Base-by-base conservation (phyloP, 2,329 filamentous ascomycete genomes). In the Monosporascus ibericus region DNA sequence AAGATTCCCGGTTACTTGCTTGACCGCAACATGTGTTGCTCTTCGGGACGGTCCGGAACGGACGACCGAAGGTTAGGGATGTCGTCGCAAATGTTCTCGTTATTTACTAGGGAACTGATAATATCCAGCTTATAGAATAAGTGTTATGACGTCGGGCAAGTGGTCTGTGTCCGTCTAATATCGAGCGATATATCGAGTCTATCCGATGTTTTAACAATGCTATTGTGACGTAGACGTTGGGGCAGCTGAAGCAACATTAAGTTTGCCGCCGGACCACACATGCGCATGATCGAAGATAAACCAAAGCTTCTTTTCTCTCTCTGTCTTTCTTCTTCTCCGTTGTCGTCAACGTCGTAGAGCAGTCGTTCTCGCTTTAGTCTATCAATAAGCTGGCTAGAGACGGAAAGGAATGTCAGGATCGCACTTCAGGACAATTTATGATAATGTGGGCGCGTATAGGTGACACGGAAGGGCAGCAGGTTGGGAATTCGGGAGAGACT, bases 141-240 rank as follows among this genome's bases (percentile, higher is more conserved):
- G 40, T 44, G 34, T 55, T 59, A 61, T 59, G 60, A 62, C 51
- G 57, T 55, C 56, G 52, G 57, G 54, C 44, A 56, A 58, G 56
- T 54, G 60, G 57, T 56, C 48, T 60, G 58, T 58, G 58, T 53
- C 59, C 55, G 52, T 52, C 56, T 56, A 52, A 51, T 52, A 58
- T 57, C 52, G 56, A 58, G 47, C 57, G 58, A 48, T 60, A 53
- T 47, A 54, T 63, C 54, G 54, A 57, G 55, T 55, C 52, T 55
- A 55, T 51, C 44, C 52, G 56, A 51, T 59, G 62, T 60, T 63
- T 68, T 57, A 60, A 63, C 58, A 57, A 57, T 58, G 56, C 55
- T 54, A 57, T 59, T 56, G 52, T 54, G 55, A 54, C 54, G 55
- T 52, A 15, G 7, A 46, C 52, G 48, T 52, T 48, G 50, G 42